Base-by-base conservation (phyloP, 495 filamentous ascomycete species). In the Hypoxylon fuscum region DNA sequence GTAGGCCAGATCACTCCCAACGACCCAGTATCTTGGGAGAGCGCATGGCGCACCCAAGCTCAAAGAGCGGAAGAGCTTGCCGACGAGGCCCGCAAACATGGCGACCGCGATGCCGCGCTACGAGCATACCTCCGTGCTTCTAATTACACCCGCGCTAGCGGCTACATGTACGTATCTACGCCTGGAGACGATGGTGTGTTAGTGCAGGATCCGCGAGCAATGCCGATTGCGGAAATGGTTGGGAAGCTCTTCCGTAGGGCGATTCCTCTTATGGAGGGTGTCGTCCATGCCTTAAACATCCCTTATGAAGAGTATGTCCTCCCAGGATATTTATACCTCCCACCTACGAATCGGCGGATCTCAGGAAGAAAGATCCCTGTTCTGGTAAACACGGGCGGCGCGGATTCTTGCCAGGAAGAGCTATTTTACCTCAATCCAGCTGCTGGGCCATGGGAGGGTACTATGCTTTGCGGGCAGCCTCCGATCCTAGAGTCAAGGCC, bases 401-500 rank as follows among this genome's bases (percentile, higher is more conserved):
- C 32, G 2, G 83, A 86, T 57, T 73, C 78, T 0, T 70, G 55
- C 0, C 62, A 76, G 12, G 83, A 86, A 52, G 83, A 86, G 51
- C 21, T 85, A 0, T 82, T 76, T 55, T 79, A 68, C 53, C 5
- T 78, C 0, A 14, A 23, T 31, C 42, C 65, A 0, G 44, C 62
- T 0, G 43, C n/a, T 0, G 81, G 60, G 0, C 63, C 0, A 55
- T 80, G 53, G 82, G 83, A 1, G 83, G 73, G 0, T 84, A 84
- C 47, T 77, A 66, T 38, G 71, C 71, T 0, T 64, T 76, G 59
- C 12, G 71, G 63, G 79, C 61, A 1, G 78, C 79, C 0, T 35
- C 59, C 0, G 79, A 83, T 50, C 51, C 72, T 0, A 74, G 80
- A 2, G 63, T 84, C 68, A 72, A 71, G 29, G 81, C 81, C 0